Evolutionary conservation across 148 eudicot species (phyloP).

Genomic region (Rhododendron henanense): DNA sequence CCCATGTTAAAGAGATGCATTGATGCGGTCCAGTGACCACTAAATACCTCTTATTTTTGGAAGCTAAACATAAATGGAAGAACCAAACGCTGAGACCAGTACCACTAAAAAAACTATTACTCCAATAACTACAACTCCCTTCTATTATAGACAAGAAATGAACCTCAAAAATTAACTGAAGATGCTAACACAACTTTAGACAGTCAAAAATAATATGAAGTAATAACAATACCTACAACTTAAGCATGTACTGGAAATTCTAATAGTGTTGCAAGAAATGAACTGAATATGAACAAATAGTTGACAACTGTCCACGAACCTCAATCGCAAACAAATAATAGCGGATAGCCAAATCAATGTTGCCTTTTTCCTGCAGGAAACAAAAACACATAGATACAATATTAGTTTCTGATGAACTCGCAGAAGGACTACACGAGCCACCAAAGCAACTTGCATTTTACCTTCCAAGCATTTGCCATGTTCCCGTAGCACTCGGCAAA

Average conservation of each 20-base stretch:
- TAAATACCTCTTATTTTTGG: background rate
- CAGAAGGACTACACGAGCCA: background rate
- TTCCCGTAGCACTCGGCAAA: constrained; percentile 98
- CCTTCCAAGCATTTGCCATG: constrained; percentile 99
- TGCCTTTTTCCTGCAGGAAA: constrained; percentile 78
- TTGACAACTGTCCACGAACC: constrained; percentile 36
- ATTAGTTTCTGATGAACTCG: background rate
- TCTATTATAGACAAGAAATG: background rate
- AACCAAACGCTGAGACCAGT: background rate
- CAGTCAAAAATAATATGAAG: background rate
- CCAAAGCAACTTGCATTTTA: constrained; percentile 17
- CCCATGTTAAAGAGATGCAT: background rate
- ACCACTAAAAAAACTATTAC: background rate
- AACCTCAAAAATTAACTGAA: background rate
- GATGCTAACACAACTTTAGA: background rate
- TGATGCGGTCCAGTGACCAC: background rate
- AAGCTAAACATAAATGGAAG: background rate
- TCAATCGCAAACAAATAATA: constrained; percentile 83
- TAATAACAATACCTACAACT: no score
- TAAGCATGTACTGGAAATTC: background rate
- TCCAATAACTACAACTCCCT: background rate
- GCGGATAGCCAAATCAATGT: constrained; percentile 83
- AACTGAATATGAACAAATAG: background rate
- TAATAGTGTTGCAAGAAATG: background rate
- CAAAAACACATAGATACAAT: background rate